Evolutionary conservation across 2,329 filamentous ascomycete species (phyloP).

Genomic region (Setomelanomma holmii): DNA sequence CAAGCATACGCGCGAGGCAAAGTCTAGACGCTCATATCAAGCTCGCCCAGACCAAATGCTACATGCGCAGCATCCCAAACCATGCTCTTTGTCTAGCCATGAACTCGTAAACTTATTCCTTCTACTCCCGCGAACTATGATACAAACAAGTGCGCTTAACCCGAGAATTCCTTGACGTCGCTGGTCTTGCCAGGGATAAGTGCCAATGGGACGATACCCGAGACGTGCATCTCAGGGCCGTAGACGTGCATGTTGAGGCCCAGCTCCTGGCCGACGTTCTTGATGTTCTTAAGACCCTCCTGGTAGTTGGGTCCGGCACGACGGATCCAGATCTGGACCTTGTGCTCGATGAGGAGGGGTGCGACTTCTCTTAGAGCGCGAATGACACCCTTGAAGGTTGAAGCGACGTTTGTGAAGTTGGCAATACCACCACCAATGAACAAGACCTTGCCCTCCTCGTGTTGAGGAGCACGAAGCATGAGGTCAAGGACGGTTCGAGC

Average conservation of each 20-base stretch:
- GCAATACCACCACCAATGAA: constrained; percentile 99
- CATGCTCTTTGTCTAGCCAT: constrained; percentile 43
- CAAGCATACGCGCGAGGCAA: constrained; percentile 7
- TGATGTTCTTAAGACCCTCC: constrained; percentile 99
- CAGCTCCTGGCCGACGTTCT: constrained; percentile 91
- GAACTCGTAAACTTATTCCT: constrained; percentile 26
- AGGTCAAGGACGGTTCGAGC: constrained; percentile 95
- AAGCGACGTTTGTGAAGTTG: constrained; percentile 99
- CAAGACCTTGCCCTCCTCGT: constrained; percentile 93
- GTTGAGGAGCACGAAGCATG: constrained; percentile 88
- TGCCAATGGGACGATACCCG: constrained; percentile 92
- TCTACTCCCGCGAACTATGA: constrained; percentile 29
- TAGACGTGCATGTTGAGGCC: constrained; percentile 94
- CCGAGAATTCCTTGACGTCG: constrained; percentile 68
- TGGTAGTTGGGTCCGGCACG: constrained; percentile 97
- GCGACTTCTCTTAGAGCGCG: constrained; percentile 91
- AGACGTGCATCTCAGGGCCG: constrained; percentile 85
- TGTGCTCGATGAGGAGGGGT: constrained; percentile 88
- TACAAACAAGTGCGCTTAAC: constrained; percentile 48
- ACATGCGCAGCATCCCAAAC: constrained; percentile 24
- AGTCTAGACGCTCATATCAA: constrained; percentile 22
- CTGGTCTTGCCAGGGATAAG: constrained; percentile 68
- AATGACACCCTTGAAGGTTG: constrained; percentile 99
- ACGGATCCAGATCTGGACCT: constrained; percentile 95
- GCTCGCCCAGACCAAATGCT: constrained; percentile 22